Conservation (phyloP, 78 protist genomes). For the Chrysochromulina parva region DNA sequence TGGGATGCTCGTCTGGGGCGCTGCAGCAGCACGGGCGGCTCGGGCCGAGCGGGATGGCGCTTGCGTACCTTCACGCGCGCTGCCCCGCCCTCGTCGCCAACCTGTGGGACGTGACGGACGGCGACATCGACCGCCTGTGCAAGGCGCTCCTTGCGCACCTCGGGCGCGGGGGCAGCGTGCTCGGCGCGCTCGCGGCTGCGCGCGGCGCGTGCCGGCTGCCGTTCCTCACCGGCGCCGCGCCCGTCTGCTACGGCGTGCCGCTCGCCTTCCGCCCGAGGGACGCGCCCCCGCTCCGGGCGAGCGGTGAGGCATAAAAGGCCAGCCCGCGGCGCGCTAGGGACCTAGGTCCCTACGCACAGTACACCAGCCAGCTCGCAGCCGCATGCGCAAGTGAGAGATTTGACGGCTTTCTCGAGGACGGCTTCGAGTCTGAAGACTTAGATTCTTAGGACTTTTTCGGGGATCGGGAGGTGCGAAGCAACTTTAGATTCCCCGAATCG, state of each 20-base stretch:
- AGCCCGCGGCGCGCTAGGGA: too few species aligned
- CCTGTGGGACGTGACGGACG: constrained; percentile 81
- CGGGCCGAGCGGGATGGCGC: constrained; percentile 60
- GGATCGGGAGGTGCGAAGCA: too few species aligned
- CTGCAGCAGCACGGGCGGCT: constrained; percentile 61
- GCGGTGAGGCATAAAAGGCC: too few species aligned
- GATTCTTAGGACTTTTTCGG: too few species aligned
- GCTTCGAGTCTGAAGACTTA: too few species aligned
- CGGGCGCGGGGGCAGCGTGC: not conserved
- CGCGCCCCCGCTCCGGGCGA: too few species aligned
- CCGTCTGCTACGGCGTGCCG: constrained; percentile 55
- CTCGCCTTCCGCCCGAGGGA: not conserved
- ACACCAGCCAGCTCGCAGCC: too few species aligned
- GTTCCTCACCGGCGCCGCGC: constrained; percentile 44
- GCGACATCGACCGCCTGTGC: constrained; percentile 57
- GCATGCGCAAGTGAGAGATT: too few species aligned
- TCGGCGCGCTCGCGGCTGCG: not conserved
- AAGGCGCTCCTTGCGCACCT: not conserved
- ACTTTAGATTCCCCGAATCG: too few species aligned
- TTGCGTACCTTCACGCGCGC: constrained; percentile 56
- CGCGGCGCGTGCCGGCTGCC: constrained; percentile 29
- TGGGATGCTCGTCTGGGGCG: constrained; percentile 76
- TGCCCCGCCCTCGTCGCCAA: constrained; percentile 65
- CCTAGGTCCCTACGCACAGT: too few species aligned
- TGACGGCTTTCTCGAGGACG: too few species aligned